Conservation (phyloP, 352 stramenopile genomes). For the Phytophthora idaei region DNA sequence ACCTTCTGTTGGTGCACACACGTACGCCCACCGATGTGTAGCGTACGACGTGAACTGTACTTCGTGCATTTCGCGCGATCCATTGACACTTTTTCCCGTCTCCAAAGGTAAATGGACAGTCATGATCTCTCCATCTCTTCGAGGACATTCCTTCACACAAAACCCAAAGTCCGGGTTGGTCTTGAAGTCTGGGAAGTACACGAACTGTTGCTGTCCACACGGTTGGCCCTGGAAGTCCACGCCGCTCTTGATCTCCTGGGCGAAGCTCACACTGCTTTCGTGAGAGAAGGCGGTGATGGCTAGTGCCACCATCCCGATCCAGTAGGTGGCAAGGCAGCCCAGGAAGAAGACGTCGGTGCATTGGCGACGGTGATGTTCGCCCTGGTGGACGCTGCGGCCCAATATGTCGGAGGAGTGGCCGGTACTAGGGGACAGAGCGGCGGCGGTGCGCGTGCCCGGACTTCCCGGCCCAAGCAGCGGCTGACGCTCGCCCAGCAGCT, state of each 20-base stretch:
- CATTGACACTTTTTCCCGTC: conserved; percentile 37
- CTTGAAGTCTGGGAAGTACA: conserved; percentile 79
- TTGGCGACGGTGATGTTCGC: conserved; percentile 39
- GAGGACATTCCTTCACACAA: conserved; percentile 67
- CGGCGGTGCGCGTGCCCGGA: conserved; percentile 32
- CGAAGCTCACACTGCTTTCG: conserved; percentile 68
- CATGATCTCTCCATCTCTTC: conserved; percentile 44
- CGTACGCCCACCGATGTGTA: conserved; percentile 69
- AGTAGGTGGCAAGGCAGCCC: conserved; percentile 63
- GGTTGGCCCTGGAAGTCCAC: conserved; percentile 75
- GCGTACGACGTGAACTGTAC: conserved; percentile 74
- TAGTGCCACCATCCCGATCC: conserved; percentile 79
- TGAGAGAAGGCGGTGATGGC: conserved; percentile 69
- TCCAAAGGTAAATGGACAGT: conserved; percentile 61
- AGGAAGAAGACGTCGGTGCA: conserved; percentile 72
- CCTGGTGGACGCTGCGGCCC: conserved; percentile 48
- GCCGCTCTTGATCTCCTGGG: conserved; percentile 79
- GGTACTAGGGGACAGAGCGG: conserved; percentile 57
- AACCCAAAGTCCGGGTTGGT: conserved; percentile 82
- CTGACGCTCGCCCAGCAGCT: conserved; percentile 11
- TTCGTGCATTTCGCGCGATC: conserved; percentile 33
- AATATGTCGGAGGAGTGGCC: conserved; percentile 40
- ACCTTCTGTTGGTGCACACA: conserved; percentile 70
- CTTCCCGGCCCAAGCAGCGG: conserved; percentile 40
- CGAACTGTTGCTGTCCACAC: conserved; percentile 55